Base-by-base conservation (phyloP, 257 asterid genomes). In the Plantago ovata region DNA sequence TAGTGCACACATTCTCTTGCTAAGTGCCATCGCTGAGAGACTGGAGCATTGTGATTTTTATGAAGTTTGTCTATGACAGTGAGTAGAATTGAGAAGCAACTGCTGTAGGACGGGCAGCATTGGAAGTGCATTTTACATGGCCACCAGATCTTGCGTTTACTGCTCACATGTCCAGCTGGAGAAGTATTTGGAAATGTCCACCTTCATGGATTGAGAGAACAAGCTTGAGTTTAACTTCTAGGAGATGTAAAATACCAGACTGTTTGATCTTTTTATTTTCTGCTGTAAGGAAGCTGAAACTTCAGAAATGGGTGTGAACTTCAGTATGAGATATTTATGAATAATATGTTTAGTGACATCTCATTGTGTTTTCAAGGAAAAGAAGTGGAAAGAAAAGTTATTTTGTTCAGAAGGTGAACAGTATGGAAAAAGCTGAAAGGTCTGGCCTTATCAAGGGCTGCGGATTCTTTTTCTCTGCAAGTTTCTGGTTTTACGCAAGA, bases 31-130 rank as follows among this genome's bases (percentile, higher is more conserved):
- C 36, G 56, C 62, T 36, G 45, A 62, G 9, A 67, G 69, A 58
- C 50, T 36, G 61, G 80, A 50, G 81, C 50, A 69, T 59, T 47
- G 39, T 69, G 63, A 66, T 73, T 61, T 66, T 51, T 66, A 55
- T 63, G 56, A 62, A 66, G 66, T 68, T 57, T 77, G 69, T 77
- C 61, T 67, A 22, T 74, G 79, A 55, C 86, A 80, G 81, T 64
- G 77, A 61, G 63, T 66, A 61, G 77, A 66, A 32, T 66, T 66
- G 74, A 67, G 71, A 71, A 61, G 81, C 63, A 71, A 75, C 79
- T 63, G 78, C 83, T 57, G 51, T 75, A 60, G 69, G 76, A 63
- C 72, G 81, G 67, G 77, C 67, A 53, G 50, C 28, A 41, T 60
- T 46, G 54, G 71, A 58, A 68, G 75, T 65, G 73, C 65, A 59